phyloP scores from a whole-genome alignment of 1,284 basidiomycete species.

The Puccinia coronata region DNA sequence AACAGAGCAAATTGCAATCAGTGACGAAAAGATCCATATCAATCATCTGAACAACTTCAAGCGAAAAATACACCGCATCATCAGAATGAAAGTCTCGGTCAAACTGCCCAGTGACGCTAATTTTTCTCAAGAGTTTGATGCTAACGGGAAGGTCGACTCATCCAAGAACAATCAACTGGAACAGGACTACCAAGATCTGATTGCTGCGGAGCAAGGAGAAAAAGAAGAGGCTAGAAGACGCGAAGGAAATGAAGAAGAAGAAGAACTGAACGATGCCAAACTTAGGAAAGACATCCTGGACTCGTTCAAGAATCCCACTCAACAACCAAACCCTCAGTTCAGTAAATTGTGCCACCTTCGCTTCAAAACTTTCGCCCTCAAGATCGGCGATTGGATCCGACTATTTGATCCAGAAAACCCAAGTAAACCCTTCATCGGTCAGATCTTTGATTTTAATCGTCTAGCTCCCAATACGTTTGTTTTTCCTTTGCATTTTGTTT shows the following conservation, averaged over 20 bases:
- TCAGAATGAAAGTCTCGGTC: not conserved
- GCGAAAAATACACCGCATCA: not conserved
- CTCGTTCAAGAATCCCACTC: not conserved
- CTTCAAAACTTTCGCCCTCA: not conserved
- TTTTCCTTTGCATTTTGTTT: not conserved
- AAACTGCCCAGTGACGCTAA: not conserved
- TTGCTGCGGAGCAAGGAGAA: conserved; percentile 1
- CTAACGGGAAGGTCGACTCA: not conserved
- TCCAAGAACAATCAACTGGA: not conserved
- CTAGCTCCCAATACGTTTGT: not conserved
- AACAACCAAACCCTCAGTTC: not conserved
- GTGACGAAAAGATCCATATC: not conserved
- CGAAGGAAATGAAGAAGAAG: not conserved
- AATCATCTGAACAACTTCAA: conserved; percentile 1
- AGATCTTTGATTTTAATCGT: not conserved
- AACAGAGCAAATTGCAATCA: not conserved
- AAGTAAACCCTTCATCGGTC: conserved; percentile 6
- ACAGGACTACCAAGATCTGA: not conserved
- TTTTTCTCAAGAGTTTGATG: not conserved
- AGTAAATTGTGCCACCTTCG: not conserved
- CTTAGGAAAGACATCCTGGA: not conserved
- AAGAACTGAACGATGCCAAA: not conserved
- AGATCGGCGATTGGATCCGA: conserved; percentile 10
- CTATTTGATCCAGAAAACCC: not conserved
- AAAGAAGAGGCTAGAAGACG: no score